phyloP scores from a whole-genome alignment of 176 grass and related monocot genomes.

The Echinochloa phyllopogon region DNA sequence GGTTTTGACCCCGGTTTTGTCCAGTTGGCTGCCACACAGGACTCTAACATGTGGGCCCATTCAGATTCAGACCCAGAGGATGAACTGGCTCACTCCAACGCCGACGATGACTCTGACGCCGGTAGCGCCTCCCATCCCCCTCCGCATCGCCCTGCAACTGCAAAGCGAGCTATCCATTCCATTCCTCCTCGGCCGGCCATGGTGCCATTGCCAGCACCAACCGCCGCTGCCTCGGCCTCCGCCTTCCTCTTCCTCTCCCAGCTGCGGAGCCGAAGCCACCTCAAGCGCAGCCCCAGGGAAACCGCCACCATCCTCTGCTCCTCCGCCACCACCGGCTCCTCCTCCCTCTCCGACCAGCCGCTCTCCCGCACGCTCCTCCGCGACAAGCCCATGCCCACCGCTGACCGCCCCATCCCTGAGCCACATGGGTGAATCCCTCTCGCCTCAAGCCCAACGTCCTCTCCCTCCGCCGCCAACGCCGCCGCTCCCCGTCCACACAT shows the following conservation, averaged over 20 bases:
- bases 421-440: constrained; percentile 85
- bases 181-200: constrained; percentile 18
- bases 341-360: constrained; percentile 80
- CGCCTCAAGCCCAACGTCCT: constrained; percentile 73
- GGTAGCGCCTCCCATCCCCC: background rate
- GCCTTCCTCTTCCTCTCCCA: constrained; percentile 52
- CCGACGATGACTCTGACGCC: too few species aligned
- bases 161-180: too few species aligned
- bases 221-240: constrained; percentile 35
- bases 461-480: constrained; percentile 70
- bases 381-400: constrained; percentile 49
- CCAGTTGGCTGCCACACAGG: too few species aligned
- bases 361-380: constrained; percentile 73
- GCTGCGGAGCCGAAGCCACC: background rate
- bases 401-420: constrained; percentile 40
- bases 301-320: constrained; percentile 31
- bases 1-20: too few species aligned
- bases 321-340: background rate
- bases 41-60: too few species aligned
- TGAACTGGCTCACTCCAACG: too few species aligned
- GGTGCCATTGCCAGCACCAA: constrained; percentile 39
- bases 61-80: too few species aligned
- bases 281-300: background rate
- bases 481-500: constrained; percentile 47
- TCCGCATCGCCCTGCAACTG: too few species aligned